These are phyloP conservation scores for Xylaria sp. DNA, from an alignment of 2,329 filamentous ascomycete genomes.

Conservation along the genomic window DNA sequence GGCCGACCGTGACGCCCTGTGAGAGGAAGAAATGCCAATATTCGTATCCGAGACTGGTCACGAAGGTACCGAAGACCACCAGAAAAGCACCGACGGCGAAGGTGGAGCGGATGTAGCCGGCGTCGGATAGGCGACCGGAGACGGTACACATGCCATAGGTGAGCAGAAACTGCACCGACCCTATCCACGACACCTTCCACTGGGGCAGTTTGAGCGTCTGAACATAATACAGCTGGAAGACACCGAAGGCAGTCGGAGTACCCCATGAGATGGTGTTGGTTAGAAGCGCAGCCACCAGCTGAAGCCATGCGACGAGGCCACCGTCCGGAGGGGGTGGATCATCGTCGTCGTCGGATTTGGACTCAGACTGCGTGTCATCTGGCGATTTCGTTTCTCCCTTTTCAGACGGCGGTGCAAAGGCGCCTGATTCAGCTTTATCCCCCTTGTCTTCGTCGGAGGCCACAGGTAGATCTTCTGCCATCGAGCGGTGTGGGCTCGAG, in stretches of 20 bases:
- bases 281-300: slow-evolving; percentile 58
- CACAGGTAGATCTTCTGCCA: too few relatives aligned
- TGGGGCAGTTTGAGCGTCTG: slow-evolving; percentile 49
- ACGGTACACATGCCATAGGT: slow-evolving; percentile 7
- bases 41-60: slow-evolving; percentile 60
- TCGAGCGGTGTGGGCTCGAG: too few relatives aligned
- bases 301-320: slow-evolving; percentile 60
- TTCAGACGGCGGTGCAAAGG: too few relatives aligned
- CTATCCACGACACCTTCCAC: slow-evolving; percentile 58
- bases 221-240: slow-evolving; percentile 58
- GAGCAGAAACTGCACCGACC: slow-evolving; percentile 54
- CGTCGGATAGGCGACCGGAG: slow-evolving; percentile 27
- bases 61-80: slow-evolving; percentile 59
- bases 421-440: too few relatives aligned
- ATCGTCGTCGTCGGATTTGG: background rate
- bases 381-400: too few relatives aligned
- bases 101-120: slow-evolving; percentile 49
- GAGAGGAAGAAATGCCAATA: slow-evolving; percentile 55
- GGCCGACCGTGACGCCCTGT: slow-evolving; percentile 48
- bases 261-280: slow-evolving; percentile 63
- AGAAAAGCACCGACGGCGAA: slow-evolving; percentile 22
- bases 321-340: slow-evolving; percentile 53
- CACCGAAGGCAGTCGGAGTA: slow-evolving; percentile 60
- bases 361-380: too few relatives aligned
- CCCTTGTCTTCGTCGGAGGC: too few relatives aligned